Conservation (phyloP, 306 rosid genomes). For the Corylus americana region DNA sequence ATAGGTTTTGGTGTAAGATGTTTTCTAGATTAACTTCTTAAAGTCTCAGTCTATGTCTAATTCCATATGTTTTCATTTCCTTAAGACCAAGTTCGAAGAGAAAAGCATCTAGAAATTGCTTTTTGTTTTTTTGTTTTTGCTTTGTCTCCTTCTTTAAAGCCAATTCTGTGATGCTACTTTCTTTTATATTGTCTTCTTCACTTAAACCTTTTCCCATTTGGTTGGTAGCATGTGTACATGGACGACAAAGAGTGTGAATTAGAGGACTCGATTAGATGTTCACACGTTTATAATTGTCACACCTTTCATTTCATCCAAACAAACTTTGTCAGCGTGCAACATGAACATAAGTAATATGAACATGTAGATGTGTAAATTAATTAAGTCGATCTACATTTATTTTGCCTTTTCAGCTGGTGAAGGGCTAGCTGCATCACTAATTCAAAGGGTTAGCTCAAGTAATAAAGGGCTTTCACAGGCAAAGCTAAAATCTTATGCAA, state of each 20-base stretch:
- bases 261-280: constrained; percentile 10
- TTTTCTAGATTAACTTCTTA: constrained; percentile 39
- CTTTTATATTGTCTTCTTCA: constrained; percentile 35
- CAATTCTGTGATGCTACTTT: constrained; percentile 32
- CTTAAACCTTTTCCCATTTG: constrained; percentile 37
- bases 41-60: constrained; percentile 28
- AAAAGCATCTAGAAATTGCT: constrained; percentile 6
- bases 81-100: constrained; percentile 20
- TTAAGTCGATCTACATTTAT: too few species aligned
- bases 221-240: constrained; percentile 2
- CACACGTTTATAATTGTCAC: background rate
- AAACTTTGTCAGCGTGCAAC: background rate
- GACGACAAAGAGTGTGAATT: constrained; percentile 7
- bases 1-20: constrained; percentile 38
- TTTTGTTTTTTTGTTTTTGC: constrained; percentile 15
- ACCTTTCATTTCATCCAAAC: background rate
- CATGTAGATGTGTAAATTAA: too few species aligned
- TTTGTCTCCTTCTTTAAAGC: constrained; percentile 35
- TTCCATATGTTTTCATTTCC: constrained; percentile 12
- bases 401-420: too few species aligned
- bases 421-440: too few species aligned
- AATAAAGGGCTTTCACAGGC: too few species aligned
- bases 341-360: too few species aligned
- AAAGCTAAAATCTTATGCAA: too few species aligned
- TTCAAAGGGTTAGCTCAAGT: too few species aligned